Evolutionary conservation across 768 basidiomycete species (phyloP), one percentile per base, ranked within the genome.

Genomic region (Roridomyces roridus): DNA sequence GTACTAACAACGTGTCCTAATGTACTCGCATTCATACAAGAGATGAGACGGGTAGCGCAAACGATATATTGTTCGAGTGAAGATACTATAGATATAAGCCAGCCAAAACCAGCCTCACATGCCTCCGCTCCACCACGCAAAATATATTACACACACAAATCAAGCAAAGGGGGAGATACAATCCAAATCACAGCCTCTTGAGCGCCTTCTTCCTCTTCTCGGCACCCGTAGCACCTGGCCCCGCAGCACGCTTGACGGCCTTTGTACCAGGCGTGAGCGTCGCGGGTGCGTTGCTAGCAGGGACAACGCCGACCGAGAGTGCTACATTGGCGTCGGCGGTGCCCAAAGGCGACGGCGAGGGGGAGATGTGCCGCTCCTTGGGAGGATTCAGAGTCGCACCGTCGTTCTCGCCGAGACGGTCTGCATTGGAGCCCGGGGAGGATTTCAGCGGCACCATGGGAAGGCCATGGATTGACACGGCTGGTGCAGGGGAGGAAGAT

Each of bases 161-260:
- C 44, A 46, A 17, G 14, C 18, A 43, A 6, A 12, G 45, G 26
- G 20, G 31, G 20, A 17, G 39, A 40, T 9, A 7, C 7, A 40
- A 40, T 40, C 6, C 14, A 31, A 14, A 12, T 72, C 60, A 94
- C 71, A 94, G 72, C 60, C 92, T 79, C 74, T 91, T 94, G 64
- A 94, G 73, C 5, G 92, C 92, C 79, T 93, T 94, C 82, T 94
- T 94, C 71, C 92, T 79, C 77, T 94, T 94, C 74, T 92, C 91
- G 4, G 83, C 85, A 2, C 85, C 85, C 3, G 78, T 80, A 6
- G 74, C 68, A 1, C 70, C 78, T 11, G 73, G 75, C 1, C 80
- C 80, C 0, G 88, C 85, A 15, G 85, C 79, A 46, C 91, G 77
- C 72, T 92, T 92, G 47, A 89, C 80, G 0, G 88, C 83, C 69